A percentile compares a stretch with the other conserved stretches of the same genome.
Evolutionary conservation across 805 yeast species (phyloP).

Genomic region (Candida piceae): DNA sequence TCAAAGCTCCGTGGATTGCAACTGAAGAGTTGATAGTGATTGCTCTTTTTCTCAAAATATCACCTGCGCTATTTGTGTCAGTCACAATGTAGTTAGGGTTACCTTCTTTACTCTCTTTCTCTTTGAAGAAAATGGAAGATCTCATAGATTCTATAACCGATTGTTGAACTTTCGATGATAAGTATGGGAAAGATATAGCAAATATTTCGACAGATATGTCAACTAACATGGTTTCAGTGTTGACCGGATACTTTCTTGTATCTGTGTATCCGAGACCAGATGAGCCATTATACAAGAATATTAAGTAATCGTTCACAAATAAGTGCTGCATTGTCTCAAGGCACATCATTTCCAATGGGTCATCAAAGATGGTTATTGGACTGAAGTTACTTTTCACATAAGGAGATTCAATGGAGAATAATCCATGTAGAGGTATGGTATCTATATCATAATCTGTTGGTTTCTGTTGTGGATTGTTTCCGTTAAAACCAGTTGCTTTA

Average conservation of each 20-base stretch:
- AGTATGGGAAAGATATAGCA: constrained; percentile 60
- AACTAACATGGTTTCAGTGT: constrained; percentile 49
- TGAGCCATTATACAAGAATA: constrained; percentile 26
- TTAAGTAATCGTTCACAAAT: constrained; percentile 37
- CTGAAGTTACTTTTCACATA: constrained; percentile 24
- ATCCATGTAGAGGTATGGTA: constrained; percentile 17
- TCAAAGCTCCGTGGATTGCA: constrained; percentile 53
- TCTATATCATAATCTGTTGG: constrained; percentile 23
- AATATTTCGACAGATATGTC: constrained; percentile 78
- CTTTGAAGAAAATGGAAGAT: constrained; percentile 42
- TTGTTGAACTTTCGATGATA: constrained; percentile 75
- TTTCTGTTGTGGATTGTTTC: constrained; percentile 1
- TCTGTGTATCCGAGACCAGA: constrained; percentile 32
- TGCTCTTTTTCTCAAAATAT: constrained; percentile 35
- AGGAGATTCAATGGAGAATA: constrained; percentile 29
- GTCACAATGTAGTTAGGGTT: constrained; percentile 7
- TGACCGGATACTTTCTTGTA: constrained; percentile 33
- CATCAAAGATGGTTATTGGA: constrained; percentile 30
- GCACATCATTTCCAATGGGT: constrained; percentile 28
- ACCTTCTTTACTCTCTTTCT: constrained; percentile 17
- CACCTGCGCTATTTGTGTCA: constrained; percentile 9
- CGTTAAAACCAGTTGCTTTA: constrained; percentile 16
- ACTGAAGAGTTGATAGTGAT: constrained; percentile 56
- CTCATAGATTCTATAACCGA: constrained; percentile 82
- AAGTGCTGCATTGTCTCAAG: constrained; percentile 35